Conservation (phyloP, 768 basidiomycete genomes). For the Daedaleopsis nitida region DNA sequence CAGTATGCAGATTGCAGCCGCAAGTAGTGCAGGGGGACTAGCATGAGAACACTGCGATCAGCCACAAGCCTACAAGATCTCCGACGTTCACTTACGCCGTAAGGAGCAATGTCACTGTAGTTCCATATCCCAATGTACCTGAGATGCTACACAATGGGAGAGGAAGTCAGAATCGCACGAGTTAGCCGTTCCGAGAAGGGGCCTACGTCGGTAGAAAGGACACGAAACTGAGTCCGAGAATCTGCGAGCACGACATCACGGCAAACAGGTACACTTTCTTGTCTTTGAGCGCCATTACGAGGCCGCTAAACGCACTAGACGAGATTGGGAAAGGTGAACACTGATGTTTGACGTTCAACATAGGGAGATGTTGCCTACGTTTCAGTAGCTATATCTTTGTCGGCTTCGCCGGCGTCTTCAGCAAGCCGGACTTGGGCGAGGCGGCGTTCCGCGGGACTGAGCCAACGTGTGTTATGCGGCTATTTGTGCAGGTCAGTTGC, state of each 20-base stretch:
- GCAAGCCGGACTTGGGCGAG: slow-evolving; percentile 69
- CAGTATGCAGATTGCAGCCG: slow-evolving; percentile 49
- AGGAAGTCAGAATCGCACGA: neutral
- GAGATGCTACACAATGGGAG: slow-evolving; percentile 43
- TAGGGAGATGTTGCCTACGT: slow-evolving; percentile 40
- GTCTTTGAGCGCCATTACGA: slow-evolving; percentile 59
- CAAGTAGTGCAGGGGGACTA: slow-evolving; percentile 64
- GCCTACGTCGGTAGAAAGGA: slow-evolving; percentile 57
- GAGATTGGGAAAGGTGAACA: neutral
- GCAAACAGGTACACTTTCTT: slow-evolving; percentile 56
- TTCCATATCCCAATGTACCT: slow-evolving; percentile 59
- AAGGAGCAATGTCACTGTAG: slow-evolving; percentile 59
- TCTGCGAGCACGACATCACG: slow-evolving; percentile 49
- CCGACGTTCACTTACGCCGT: slow-evolving; percentile 49
- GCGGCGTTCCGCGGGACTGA: slow-evolving; percentile 48
- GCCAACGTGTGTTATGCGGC: slow-evolving; percentile 66
- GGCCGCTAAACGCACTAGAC: slow-evolving; percentile 48
- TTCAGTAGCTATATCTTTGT: slow-evolving; percentile 54
- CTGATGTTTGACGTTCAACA: neutral
- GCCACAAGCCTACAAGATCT: neutral
- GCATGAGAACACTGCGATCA: neutral
- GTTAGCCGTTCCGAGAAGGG: neutral
- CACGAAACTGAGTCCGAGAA: slow-evolving; percentile 59
- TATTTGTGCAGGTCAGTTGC: slow-evolving; percentile 27
- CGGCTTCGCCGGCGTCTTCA: slow-evolving; percentile 70